Conservation (phyloP, 441 rosid species). For the Populus trichocarpa region DNA sequence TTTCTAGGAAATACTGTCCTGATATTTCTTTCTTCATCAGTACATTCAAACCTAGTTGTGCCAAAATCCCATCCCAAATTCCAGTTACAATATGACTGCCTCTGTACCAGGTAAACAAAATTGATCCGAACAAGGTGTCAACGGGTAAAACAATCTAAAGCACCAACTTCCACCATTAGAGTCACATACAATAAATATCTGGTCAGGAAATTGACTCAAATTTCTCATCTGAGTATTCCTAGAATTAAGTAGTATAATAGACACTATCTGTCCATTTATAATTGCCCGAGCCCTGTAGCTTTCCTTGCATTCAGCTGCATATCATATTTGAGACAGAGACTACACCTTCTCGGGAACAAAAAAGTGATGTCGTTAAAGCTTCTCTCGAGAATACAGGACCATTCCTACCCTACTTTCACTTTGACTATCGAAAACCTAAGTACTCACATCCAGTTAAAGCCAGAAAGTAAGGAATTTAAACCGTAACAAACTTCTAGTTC, state of each 20-base stretch:
- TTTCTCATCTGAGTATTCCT: neutral
- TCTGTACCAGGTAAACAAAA: neutral
- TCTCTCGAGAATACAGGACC: neutral
- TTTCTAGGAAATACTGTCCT: neutral
- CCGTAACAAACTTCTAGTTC: neutral
- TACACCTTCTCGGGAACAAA: neutral
- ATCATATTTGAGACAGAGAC: neutral
- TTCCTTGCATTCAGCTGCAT: neutral
- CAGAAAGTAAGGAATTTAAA: neutral
- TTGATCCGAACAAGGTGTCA: neutral
- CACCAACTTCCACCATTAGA: neutral
- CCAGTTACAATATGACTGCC: neutral
- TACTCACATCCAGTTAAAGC: neutral
- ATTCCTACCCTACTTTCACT: neutral
- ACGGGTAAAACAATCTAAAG: neutral
- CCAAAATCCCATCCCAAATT: neutral
- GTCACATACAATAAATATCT: neutral
- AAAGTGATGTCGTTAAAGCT: slow-evolving; percentile 14
- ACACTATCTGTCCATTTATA: neutral
- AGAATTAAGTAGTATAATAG: neutral
- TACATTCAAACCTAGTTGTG: too few species aligned
- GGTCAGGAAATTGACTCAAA: neutral
- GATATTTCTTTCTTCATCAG: too few species aligned
- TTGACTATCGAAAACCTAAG: neutral
- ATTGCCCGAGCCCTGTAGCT: neutral